These are phyloP conservation scores for Tylopilus plumbeoviolaceoides DNA, from an alignment of 768 basidiomycete species.

Conservation along the genomic window DNA sequence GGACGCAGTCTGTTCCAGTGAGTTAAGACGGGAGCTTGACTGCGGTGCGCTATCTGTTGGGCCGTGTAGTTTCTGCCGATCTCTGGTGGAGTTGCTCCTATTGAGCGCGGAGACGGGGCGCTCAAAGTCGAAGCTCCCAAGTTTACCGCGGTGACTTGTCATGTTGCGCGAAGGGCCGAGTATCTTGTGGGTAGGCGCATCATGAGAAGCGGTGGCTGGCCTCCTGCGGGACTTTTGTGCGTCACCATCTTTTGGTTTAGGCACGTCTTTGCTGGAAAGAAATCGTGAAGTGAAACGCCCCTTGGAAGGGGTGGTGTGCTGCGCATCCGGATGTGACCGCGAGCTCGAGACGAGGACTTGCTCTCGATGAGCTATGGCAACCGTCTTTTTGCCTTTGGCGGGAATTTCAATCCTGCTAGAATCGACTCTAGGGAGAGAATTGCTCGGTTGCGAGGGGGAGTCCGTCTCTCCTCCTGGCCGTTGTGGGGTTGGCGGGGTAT, in stretches of 20 bases:
- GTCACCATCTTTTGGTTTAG: constrained; percentile 17
- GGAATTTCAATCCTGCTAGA: constrained; percentile 5
- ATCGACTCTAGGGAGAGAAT: constrained; percentile 8
- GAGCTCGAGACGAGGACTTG: constrained; percentile 26
- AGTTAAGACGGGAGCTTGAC: constrained; percentile 13
- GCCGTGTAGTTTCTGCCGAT: constrained; percentile 11
- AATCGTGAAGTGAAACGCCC: constrained; percentile 32
- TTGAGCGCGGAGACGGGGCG: constrained; percentile 47
- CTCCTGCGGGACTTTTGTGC: constrained; percentile 28
- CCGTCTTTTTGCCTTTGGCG: constrained; percentile 10
- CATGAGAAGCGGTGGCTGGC: constrained; percentile 4
- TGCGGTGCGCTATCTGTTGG: constrained; percentile 4
- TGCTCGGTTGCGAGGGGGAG: constrained; percentile 1
- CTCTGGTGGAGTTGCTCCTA: constrained; percentile 25
- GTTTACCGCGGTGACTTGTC: constrained; percentile 46
- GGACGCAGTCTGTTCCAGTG: constrained; percentile 26
- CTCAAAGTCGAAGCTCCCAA: constrained; percentile 77
- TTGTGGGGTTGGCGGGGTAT: constrained; percentile 36
- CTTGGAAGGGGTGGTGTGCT: constrained; percentile 7
- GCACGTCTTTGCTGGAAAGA: constrained; percentile 23
- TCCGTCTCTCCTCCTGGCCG: constrained; percentile 19
- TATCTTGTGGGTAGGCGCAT: constrained; percentile 7
- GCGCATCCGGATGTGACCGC: constrained; percentile 11
- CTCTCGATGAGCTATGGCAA: constrained; percentile 21
- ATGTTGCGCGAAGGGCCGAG: constrained; percentile 25